These are phyloP conservation scores for Chaetomium sp. DNA, from an alignment of 2,329 filamentous ascomycete species.

Conservation along the genomic window DNA sequence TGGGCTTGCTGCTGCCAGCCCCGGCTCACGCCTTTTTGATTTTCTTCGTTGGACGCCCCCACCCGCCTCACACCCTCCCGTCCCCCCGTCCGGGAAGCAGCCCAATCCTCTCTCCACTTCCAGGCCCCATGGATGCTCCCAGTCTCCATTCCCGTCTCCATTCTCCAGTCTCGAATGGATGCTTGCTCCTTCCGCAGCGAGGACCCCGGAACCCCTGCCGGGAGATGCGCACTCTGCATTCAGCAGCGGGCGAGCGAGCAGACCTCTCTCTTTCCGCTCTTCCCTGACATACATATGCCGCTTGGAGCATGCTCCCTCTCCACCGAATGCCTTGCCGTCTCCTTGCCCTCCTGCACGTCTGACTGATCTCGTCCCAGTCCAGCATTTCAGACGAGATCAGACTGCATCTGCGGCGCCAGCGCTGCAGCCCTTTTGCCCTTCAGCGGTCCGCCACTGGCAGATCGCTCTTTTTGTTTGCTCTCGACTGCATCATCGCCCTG, in stretches of 20 bases:
- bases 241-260: conserved; percentile 11
- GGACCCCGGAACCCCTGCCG: conserved; percentile 30
- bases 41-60: background rate
- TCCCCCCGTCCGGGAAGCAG: background rate
- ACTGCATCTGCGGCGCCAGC: conserved; percentile 29
- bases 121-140: background rate
- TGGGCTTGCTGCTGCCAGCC: background rate
- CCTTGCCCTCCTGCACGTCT: conserved; percentile 20
- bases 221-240: conserved; percentile 26
- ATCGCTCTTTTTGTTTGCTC: conserved; percentile 22
- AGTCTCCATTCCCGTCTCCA: background rate
- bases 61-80: background rate
- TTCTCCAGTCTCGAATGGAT: conserved; percentile 16
- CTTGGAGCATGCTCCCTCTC: conserved; percentile 24
- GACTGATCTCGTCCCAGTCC: conserved; percentile 26
- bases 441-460: conserved; percentile 20
- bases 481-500: conserved; percentile 15
- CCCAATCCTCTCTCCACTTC: background rate
- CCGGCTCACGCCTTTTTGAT: background rate
- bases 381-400: conserved; percentile 22
- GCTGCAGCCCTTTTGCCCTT: conserved; percentile 22
- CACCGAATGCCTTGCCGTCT: conserved; percentile 5
- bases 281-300: conserved; percentile 32
- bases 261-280: conserved; percentile 15
- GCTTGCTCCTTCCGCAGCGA: conserved; percentile 19